A percentile compares a stretch with the other conserved stretches of the same genome.
Evolutionary conservation across 75 land plant species (phyloP).

Genomic region (Sequoia sempervirens): DNA sequence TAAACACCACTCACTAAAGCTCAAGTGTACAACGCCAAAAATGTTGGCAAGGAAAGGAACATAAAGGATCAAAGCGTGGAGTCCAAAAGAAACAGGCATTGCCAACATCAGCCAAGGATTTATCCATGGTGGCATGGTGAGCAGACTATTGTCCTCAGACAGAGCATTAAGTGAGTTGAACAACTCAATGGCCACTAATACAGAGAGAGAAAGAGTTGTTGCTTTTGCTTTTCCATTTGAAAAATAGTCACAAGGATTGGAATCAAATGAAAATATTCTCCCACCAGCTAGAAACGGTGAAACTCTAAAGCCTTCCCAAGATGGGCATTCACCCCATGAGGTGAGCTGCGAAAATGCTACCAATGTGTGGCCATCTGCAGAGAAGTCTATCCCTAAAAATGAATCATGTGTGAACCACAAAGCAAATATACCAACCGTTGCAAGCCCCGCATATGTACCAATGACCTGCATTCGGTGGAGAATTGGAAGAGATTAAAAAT

Average conservation of each 20-base stretch:
- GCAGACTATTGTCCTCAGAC: slow-evolving; percentile 80
- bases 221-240: slow-evolving; percentile 82
- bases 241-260: slow-evolving; percentile 91
- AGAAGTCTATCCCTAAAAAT: slow-evolving; percentile 72
- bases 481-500: neutral
- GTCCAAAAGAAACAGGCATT: slow-evolving; percentile 70
- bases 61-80: slow-evolving; percentile 76
- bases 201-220: slow-evolving; percentile 86
- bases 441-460: slow-evolving; percentile 89
- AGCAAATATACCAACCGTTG: slow-evolving; percentile 80
- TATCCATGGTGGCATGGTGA: slow-evolving; percentile 86
- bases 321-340: slow-evolving; percentile 67
- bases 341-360: slow-evolving; percentile 67
- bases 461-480: slow-evolving; percentile 55
- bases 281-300: slow-evolving; percentile 66
- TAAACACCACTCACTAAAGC: slow-evolving; percentile 73
- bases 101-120: slow-evolving; percentile 94
- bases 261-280: slow-evolving; percentile 35
- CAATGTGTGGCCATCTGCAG: slow-evolving; percentile 81
- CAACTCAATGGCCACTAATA: slow-evolving; percentile 91
- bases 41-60: slow-evolving; percentile 75
- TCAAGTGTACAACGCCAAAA: slow-evolving; percentile 82
- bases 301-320: slow-evolving; percentile 70
- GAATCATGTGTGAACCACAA: slow-evolving; percentile 93
- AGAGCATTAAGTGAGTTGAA: slow-evolving; percentile 92